Evolutionary conservation across 192 early-diverging fungal genomes (phyloP).

Genomic region (Linnemannia elongata): DNA sequence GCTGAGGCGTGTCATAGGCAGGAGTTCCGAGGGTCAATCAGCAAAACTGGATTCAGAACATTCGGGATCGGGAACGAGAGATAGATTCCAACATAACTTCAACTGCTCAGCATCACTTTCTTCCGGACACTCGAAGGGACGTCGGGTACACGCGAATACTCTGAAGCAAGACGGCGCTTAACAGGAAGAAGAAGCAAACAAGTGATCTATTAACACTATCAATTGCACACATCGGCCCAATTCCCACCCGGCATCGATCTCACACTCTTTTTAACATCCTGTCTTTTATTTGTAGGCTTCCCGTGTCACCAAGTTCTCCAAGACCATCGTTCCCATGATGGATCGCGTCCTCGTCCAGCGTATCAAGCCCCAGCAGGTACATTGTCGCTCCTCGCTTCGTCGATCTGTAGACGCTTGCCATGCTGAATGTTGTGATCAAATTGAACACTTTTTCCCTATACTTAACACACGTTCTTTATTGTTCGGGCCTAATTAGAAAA

Average conservation of each 20-base stretch:
- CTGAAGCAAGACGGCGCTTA: neutral
- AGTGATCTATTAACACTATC: too few relatives aligned
- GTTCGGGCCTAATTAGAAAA: conserved; percentile 75
- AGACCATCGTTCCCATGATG: conserved; percentile 96
- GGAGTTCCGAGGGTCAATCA: neutral
- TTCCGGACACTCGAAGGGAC: neutral
- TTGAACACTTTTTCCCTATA: neutral
- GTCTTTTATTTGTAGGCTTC: conserved; percentile 30
- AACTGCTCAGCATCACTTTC: neutral
- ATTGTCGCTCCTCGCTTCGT: neutral
- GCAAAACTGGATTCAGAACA: neutral
- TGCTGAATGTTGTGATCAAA: neutral
- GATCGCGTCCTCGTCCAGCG: conserved; percentile 99
- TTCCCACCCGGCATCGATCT: neutral
- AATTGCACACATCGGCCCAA: too few relatives aligned
- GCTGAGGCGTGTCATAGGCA: neutral
- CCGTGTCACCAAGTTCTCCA: conserved; percentile 61
- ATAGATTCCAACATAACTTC: neutral
- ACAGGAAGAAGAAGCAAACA: neutral
- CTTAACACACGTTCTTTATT: neutral
- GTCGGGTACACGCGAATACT: neutral
- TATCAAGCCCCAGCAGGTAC: conserved; percentile 91
- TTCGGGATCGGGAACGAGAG: neutral
- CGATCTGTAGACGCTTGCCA: neutral
- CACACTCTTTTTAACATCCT: neutral